Percentiles rank a stretch among this genome's conserved stretches.
Conservation (phyloP, 441 rosid species). For the Aleurites moluccanus region DNA sequence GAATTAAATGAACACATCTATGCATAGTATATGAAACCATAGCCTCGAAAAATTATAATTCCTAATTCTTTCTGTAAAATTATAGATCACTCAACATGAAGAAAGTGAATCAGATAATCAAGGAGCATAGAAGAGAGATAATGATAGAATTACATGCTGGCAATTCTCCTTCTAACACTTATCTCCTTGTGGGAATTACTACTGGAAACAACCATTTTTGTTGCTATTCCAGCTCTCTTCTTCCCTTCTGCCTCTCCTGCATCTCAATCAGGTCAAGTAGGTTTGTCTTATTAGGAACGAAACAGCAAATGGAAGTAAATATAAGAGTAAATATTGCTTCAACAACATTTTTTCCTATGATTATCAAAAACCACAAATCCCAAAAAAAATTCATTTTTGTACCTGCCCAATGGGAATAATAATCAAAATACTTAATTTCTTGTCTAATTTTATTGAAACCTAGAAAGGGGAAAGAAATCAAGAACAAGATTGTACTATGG, state of each 20-base stretch:
- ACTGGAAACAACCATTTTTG: conserved; percentile 55
- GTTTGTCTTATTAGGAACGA: not conserved
- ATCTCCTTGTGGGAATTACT: conserved; percentile 71
- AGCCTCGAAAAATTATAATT: not conserved
- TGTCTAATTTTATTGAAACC: not conserved
- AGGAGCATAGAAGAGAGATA: not conserved
- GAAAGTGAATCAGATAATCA: not conserved
- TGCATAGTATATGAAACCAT: not conserved
- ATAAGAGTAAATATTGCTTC: not conserved
- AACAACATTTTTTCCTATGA: not conserved
- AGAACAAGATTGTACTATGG: not conserved
- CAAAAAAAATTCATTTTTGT: no score
- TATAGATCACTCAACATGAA: not conserved
- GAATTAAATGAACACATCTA: not conserved
- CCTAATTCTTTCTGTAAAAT: not conserved
- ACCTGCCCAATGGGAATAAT: not conserved
- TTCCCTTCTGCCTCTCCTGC: not conserved
- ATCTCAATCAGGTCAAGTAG: not conserved
- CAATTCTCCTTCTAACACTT: conserved; percentile 58
- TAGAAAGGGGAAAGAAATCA: not conserved
- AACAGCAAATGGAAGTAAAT: not conserved
- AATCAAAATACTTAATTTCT: not conserved
- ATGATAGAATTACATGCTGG: conserved; percentile 50
- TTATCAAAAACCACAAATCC: not conserved
- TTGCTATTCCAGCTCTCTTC: conserved; percentile 21